Conservation (phyloP, 768 basidiomycete genomes). For the Russula sp. region DNA sequence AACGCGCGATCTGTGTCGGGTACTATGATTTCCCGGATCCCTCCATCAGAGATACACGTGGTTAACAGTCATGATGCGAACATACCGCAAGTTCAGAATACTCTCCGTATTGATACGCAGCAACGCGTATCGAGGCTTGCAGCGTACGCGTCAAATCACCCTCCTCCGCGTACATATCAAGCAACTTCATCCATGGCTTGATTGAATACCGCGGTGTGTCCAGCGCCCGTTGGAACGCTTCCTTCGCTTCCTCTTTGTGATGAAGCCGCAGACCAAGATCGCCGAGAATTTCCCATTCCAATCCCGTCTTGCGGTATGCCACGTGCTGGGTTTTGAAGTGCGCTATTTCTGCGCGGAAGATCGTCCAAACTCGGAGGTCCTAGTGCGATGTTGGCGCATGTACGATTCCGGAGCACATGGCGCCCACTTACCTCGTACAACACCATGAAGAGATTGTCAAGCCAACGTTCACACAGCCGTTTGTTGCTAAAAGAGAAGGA, state of each 20-base stretch:
- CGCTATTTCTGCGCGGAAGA: slow-evolving; percentile 96
- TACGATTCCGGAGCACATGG: neutral
- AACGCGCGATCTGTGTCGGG: slow-evolving; percentile 83
- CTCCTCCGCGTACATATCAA: slow-evolving; percentile 97
- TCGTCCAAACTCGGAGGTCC: slow-evolving; percentile 98
- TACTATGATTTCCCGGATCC: slow-evolving; percentile 44
- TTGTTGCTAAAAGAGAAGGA: slow-evolving; percentile 94
- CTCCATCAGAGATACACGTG: neutral
- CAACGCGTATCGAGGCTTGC: slow-evolving; percentile 88
- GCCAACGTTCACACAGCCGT: slow-evolving; percentile 93
- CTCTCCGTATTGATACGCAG: slow-evolving; percentile 87
- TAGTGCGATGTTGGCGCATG: slow-evolving; percentile 28
- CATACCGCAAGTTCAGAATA: slow-evolving; percentile 85
- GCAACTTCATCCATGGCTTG: slow-evolving; percentile 89
- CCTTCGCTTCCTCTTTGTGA: slow-evolving; percentile 98
- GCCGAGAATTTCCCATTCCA: slow-evolving; percentile 98
- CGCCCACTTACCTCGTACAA: slow-evolving; percentile 75
- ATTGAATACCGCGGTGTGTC: slow-evolving; percentile 80
- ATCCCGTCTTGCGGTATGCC: slow-evolving; percentile 92
- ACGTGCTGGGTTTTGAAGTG: slow-evolving; percentile 99
- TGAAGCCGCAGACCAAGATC: slow-evolving; percentile 90
- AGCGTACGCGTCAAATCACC: slow-evolving; percentile 87
- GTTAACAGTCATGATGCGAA: slow-evolving; percentile 22
- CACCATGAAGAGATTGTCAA: slow-evolving; percentile 98
- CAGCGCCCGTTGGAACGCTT: slow-evolving; percentile 92